Conservation (phyloP, 768 basidiomycete genomes). For the Coprinopsis marcescibilis region DNA sequence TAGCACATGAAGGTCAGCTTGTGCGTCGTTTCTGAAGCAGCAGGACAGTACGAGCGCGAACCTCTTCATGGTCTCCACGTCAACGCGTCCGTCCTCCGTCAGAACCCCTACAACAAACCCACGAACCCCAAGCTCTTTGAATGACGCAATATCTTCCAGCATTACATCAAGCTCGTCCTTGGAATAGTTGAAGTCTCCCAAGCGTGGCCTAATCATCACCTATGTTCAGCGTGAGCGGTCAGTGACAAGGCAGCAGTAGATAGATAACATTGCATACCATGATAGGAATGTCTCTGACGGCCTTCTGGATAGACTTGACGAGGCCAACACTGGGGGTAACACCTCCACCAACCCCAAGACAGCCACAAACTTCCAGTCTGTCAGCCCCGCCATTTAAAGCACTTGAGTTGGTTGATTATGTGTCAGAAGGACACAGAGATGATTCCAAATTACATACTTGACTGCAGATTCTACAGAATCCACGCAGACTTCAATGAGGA, state of each 20-base stretch:
- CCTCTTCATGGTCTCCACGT: slow-evolving; percentile 52
- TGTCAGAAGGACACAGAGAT: no score
- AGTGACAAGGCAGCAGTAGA: neutral
- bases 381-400: slow-evolving; percentile 68
- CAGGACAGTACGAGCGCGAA: slow-evolving; percentile 29
- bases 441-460: slow-evolving; percentile 14
- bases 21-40: neutral
- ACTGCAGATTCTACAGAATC: slow-evolving; percentile 24
- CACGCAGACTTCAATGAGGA: slow-evolving; percentile 23
- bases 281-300: slow-evolving; percentile 46
- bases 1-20: slow-evolving; percentile 20
- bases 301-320: slow-evolving; percentile 48
- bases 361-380: slow-evolving; percentile 72
- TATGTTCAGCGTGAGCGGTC: slow-evolving; percentile 21
- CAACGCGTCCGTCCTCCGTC: slow-evolving; percentile 49
- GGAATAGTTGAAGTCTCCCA: slow-evolving; percentile 76
- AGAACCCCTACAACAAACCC: slow-evolving; percentile 69
- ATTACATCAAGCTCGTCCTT: slow-evolving; percentile 64
- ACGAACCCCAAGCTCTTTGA: slow-evolving; percentile 50
- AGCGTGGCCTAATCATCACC: slow-evolving; percentile 78
- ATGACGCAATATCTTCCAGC: slow-evolving; percentile 61
- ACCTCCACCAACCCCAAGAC: slow-evolving; percentile 69
- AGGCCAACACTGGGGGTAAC: slow-evolving; percentile 80
- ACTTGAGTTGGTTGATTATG: no score
- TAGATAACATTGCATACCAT: slow-evolving; percentile 46